These are phyloP conservation scores for Hyphodiscus sp. DNA, from an alignment of 2,329 filamentous ascomycete species.

Conservation along the genomic window DNA sequence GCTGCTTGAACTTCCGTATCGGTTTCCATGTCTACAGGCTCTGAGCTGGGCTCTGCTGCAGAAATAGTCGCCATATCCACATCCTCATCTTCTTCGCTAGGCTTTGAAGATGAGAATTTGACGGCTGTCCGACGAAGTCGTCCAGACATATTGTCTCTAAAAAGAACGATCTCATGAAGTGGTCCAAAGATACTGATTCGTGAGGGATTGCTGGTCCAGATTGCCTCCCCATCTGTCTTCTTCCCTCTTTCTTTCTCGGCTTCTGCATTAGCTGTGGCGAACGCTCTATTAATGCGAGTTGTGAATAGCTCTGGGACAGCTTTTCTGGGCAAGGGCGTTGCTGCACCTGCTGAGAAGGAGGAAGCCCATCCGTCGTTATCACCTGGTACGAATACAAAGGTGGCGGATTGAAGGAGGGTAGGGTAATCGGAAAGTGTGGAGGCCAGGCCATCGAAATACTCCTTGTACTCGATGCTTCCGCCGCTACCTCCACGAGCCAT, in stretches of 20 bases:
- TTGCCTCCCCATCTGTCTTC: slow-evolving; percentile 59
- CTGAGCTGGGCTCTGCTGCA: slow-evolving; percentile 3
- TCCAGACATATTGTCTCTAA: slow-evolving; percentile 79
- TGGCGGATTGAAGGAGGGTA: slow-evolving; percentile 67
- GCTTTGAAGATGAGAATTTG: slow-evolving; percentile 49
- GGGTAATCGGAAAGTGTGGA: slow-evolving; percentile 79
- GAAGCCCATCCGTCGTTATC: slow-evolving; percentile 98
- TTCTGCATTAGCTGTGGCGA: slow-evolving; percentile 72
- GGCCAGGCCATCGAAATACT: slow-evolving; percentile 86
- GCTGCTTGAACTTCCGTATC: slow-evolving; percentile 28
- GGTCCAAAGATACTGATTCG: slow-evolving; percentile 81
- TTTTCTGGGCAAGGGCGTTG: slow-evolving; percentile 62
- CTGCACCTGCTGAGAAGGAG: slow-evolving; percentile 70
- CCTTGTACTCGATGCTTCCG: slow-evolving; percentile 93
- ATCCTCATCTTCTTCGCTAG: slow-evolving; percentile 30
- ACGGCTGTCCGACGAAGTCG: slow-evolving; percentile 73
- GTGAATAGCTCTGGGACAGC: slow-evolving; percentile 85
- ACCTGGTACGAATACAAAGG: slow-evolving; percentile 88
- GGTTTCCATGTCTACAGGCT: slow-evolving; percentile 37
- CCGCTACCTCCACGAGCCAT: slow-evolving; percentile 64
- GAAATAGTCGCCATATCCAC: slow-evolving; percentile 19
- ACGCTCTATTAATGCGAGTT: slow-evolving; percentile 72
- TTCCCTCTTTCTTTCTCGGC: slow-evolving; percentile 43
- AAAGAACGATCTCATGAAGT: slow-evolving; percentile 77
- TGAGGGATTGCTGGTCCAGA: slow-evolving; percentile 87